Evolutionary conservation across 2,329 filamentous ascomycete species (phyloP), one percentile per base, ranked within the genome.

Genomic region (Coniochaeta sp.): DNA sequence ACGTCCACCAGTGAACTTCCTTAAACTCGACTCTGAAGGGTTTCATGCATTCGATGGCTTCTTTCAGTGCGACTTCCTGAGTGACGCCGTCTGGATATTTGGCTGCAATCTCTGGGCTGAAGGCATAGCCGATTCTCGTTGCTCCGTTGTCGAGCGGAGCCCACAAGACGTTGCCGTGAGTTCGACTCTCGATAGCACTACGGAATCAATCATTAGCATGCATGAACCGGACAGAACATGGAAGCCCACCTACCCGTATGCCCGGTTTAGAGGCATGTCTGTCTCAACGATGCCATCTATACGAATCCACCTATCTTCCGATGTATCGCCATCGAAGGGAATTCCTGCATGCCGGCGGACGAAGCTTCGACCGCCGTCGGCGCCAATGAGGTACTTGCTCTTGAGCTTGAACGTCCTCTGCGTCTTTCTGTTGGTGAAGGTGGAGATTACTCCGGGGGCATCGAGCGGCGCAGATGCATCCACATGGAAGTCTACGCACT

Each of bases 101-200:
- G n/a, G 68, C 71, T 6, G 71, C 71, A 40, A 74, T 69, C 57
- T 76, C 76, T 0, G 76, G 71, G 2, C 74, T 81, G 63, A 81
- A 78, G 0, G 79, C 79, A 62, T 78, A 84, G 4, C 81, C 82
- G 44, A 84, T 81, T 6, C 81, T 74, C 0, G 79, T 82, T 0
- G 75, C 77, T 3, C 79, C 80, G 60, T 79, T 77, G 64, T 84
- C 82, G 0, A 84, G 69, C 3, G 78, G 76, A 2, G 76, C 79
- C 81, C 80, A 84, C 0, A 84, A 71, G 0, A 84, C 79, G 60
- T 83, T 83, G 3, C 81, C 81, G 64, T 83, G 80, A 0, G 77
- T 79, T 0, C 74, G 74, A 26, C 73, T 78, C 64, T 84, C 81
- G 54, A 83, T 79, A 0, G 79, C 73, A 34, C 43, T 47, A 9